Conservation (phyloP, 225 moss, liverwort and hornwort species). For the Neckera pumila region DNA sequence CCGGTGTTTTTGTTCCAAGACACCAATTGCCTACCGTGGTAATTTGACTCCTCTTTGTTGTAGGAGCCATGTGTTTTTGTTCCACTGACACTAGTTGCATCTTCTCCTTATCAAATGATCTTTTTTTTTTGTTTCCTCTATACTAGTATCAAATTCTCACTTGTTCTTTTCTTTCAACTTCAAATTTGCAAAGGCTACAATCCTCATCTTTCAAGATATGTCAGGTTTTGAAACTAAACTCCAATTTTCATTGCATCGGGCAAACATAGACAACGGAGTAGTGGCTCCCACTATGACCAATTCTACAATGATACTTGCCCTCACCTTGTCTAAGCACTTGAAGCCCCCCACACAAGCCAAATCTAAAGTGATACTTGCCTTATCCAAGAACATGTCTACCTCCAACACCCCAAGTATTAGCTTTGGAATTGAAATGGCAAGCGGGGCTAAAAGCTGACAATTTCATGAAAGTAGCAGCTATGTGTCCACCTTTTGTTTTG, state of each 20-base stretch:
- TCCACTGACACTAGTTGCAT: not conserved
- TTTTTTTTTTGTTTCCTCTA: fast-evolving
- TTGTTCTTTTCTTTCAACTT: not conserved
- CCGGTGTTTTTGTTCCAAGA: not conserved
- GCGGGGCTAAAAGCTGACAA: not conserved
- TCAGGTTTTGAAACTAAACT: not conserved
- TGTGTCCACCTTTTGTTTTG: not conserved
- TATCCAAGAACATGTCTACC: not conserved
- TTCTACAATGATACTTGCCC: not conserved
- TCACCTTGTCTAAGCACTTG: fast-evolving
- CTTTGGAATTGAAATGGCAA: not conserved
- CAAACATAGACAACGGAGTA: fast-evolving
- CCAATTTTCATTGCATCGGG: not conserved
- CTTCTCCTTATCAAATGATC: not conserved
- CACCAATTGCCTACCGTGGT: fast-evolving
- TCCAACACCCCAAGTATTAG: fast-evolving
- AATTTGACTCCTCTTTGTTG: too few relatives aligned
- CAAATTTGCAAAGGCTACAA: not conserved
- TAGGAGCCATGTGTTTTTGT: too few relatives aligned
- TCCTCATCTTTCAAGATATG: not conserved
- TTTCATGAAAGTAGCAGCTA: fast-evolving
- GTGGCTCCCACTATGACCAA: fast-evolving
- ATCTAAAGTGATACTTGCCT: not conserved
- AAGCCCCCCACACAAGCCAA: not conserved
- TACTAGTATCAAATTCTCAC: not conserved